These are phyloP conservation scores for Ogataea minuta DNA, from an alignment of 805 yeast species.

Conservation along the genomic window DNA sequence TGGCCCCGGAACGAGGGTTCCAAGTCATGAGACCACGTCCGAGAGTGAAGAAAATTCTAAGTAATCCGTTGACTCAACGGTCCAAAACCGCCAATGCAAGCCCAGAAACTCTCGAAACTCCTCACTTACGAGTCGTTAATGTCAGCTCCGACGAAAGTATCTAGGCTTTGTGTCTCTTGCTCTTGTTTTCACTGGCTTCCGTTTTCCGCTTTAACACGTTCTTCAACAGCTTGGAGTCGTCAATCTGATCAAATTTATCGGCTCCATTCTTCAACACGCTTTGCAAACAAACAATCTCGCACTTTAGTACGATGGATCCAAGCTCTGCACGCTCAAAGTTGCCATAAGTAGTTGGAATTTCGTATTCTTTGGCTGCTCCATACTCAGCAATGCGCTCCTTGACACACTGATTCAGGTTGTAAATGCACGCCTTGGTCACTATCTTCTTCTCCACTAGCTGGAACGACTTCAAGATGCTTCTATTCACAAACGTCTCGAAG, in stretches of 20 bases:
- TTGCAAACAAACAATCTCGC: constrained; percentile 54
- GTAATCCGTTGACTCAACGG: not conserved
- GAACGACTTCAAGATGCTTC: constrained; percentile 57
- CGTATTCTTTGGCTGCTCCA: constrained; percentile 14
- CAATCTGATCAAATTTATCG: constrained; percentile 42
- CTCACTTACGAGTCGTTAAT: constrained; percentile 1
- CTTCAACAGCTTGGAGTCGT: constrained; percentile 57
- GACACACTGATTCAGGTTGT: constrained; percentile 36
- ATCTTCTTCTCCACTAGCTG: constrained; percentile 55
- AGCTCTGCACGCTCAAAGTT: constrained; percentile 34
- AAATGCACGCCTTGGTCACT: constrained; percentile 39
- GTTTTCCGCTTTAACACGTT: constrained; percentile 55
- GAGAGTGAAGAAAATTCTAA: constrained; percentile 1
- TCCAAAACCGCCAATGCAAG: not conserved
- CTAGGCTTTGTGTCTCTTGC: constrained; percentile 30
- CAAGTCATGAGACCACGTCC: constrained; percentile 32
- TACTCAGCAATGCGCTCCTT: constrained; percentile 44
- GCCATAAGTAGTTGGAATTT: constrained; percentile 18
- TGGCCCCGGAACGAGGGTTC: constrained; percentile 21
- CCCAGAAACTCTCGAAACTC: not conserved
- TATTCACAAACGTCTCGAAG: constrained; percentile 38
- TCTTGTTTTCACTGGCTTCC: constrained; percentile 27
- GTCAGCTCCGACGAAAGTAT: not conserved
- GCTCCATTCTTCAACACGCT: constrained; percentile 32
- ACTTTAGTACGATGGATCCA: constrained; percentile 54